Evolutionary conservation across 2,329 filamentous ascomycete species (phyloP), one percentile per base, ranked within the genome.

Genomic region (Neocatenulostroma microsporum): DNA sequence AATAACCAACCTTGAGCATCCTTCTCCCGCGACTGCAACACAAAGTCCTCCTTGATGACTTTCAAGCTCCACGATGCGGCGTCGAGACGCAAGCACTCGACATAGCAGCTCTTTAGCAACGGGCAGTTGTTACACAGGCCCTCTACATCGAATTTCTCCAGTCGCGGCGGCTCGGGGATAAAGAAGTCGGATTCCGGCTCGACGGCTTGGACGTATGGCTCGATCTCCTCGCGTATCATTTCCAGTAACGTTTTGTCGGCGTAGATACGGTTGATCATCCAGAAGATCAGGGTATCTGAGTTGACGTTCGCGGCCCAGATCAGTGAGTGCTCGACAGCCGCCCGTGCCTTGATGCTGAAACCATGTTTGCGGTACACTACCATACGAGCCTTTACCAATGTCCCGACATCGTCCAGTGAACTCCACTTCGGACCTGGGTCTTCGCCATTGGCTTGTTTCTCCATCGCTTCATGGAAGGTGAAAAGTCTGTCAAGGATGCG

Each of bases 271-370:
- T 54, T 49, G 15, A 61, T 37, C 42, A 64, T 53, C 62, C 61
- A 64, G 36, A 62, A 62, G 12, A 62, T 48, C 7, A 76, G 53
- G 3, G 64, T 62, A 34, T 68, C 68, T 4, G 68, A 62, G 44
- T 76, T 74, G 12, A 67, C 68, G 45, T 73, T 69, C 50, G 71
- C 58, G 8, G 70, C 70, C 72, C 73, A 77, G 17, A 75, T 53
- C 6, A 76, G 49, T n/a, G 62, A 62, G n/a, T 70, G 49, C 37
- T 74, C 68, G 9, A 47, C 33, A 2, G 60, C 47, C 9, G 55
- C 54, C 25, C 59, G 42, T n/a, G 53, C 54, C 3, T 51, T 45
- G 10, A 57, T 53, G 24, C 47, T 54, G 30, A 58, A 44, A 17
- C 48, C 41, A 34, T 56, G 32, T 30, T 56, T 50, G n/a, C 48